These are phyloP conservation scores for Metrosideros polymorpha DNA, from an alignment of 441 rosid genomes.

Conservation along the genomic window DNA sequence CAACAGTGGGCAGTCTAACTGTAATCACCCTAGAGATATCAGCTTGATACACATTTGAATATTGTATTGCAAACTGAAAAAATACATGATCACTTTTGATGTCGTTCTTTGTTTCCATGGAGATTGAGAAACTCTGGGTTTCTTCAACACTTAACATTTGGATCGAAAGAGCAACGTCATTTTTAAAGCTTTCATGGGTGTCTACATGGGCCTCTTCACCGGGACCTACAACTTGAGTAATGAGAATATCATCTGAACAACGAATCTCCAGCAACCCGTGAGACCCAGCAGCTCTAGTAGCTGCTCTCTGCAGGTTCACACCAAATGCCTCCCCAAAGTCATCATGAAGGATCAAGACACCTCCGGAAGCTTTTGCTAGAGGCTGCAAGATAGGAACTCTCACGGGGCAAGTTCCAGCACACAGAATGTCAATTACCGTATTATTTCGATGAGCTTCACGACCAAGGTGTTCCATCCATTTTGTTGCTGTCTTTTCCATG, in stretches of 20 bases:
- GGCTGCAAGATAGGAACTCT: conserved; percentile 82
- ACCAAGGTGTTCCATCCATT: conserved; percentile 86
- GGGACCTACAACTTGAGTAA: conserved; percentile 92
- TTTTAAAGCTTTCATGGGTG: conserved; percentile 61
- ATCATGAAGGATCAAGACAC: conserved; percentile 89
- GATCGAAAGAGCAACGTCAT: conserved; percentile 51
- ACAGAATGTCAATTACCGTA: conserved; percentile 85
- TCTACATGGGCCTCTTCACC: conserved; percentile 88
- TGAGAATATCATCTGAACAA: conserved; percentile 84
- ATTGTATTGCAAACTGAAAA: conserved; percentile 85
- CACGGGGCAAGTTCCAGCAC: conserved; percentile 96
- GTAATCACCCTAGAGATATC: conserved; percentile 85
- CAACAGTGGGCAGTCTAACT: conserved; percentile 65
- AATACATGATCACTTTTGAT: conserved; percentile 61
- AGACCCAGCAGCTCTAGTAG: conserved; percentile 78
- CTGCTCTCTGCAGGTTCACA: conserved; percentile 91
- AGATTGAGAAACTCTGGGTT: conserved; percentile 81
- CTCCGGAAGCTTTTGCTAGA: conserved; percentile 91
- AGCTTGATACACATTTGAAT: conserved; percentile 76
- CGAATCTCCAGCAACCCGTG: conserved; percentile 87
- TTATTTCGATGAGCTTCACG: conserved; percentile 60
- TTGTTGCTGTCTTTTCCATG: conserved; percentile 75
- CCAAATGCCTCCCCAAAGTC: conserved; percentile 99
- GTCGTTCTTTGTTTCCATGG: conserved; percentile 83
- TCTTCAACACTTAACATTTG: conserved; percentile 92